Conservation (phyloP, 2,329 filamentous ascomycete species). For the Corniculantispora saksenae region DNA sequence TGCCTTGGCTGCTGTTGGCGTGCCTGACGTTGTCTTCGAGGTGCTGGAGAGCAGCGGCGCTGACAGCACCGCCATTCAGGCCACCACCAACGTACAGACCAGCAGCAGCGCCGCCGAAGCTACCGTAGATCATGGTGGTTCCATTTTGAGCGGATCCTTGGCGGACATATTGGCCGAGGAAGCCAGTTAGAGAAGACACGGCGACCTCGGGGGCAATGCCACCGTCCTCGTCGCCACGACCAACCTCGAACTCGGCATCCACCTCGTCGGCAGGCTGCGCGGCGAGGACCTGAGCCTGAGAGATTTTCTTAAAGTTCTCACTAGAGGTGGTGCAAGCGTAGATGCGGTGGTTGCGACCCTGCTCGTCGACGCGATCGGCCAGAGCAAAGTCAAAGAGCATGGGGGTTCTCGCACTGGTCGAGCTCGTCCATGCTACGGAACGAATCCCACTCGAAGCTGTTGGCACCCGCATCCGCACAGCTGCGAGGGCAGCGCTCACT, state of each 20-base stretch:
- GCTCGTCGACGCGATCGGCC: constrained; percentile 4
- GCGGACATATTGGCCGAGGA: not conserved
- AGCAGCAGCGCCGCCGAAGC: constrained; percentile 1
- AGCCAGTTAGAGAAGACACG: not conserved
- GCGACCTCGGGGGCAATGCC: not conserved
- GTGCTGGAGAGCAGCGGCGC: constrained; percentile 24
- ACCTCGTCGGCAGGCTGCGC: not conserved
- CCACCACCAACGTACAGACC: not conserved
- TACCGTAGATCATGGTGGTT: constrained; percentile 2
- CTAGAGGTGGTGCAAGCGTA: constrained; percentile 9
- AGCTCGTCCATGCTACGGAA: constrained; percentile 12
- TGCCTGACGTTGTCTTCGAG: constrained; percentile 21
- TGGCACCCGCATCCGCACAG: constrained; percentile 4
- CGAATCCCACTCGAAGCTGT: constrained; percentile 6
- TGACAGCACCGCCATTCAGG: constrained; percentile 12
- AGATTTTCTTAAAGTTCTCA: not conserved
- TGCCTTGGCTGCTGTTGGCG: not conserved
- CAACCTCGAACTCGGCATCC: not conserved
- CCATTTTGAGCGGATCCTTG: not conserved
- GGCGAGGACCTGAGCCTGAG: not conserved
- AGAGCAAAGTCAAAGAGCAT: constrained; percentile 10
- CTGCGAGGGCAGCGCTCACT: not conserved
- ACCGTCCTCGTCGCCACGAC: not conserved
- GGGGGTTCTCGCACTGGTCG: constrained; percentile 1
- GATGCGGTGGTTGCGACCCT: not conserved